Evolutionary conservation across 2,329 filamentous ascomycete genomes (phyloP), one percentile per base, ranked within the genome.

Genomic region (Neurospora sp.): DNA sequence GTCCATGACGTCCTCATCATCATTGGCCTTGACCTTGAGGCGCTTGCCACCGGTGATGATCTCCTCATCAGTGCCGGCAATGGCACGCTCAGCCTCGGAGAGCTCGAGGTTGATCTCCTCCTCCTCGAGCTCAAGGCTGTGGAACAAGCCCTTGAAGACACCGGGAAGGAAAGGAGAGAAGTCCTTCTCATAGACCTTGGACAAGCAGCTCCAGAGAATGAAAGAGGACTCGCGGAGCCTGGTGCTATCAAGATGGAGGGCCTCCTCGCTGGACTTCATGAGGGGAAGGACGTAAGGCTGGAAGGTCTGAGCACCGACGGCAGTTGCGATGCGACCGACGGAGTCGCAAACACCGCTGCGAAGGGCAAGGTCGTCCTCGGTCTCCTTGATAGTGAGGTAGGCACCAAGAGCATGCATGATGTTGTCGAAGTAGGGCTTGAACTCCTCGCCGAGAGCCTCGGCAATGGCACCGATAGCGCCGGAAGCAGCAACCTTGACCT

Each of bases 201-300:
- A 91, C 78, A 99, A 89, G 52, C 92, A 93, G 74, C 93, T 93
- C 95, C 96, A 99, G 69, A 99, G 86, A 73, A 98, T 96, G 82
- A 97, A 99, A 79, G 93, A 97, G 72, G 93, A 97, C 84, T 99
- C 96, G 80, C 93, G 92, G 68, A 98, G 89, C 70, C 94, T 89
- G 58, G 94, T 92, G 82, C 97, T 94, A 76, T 93, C 94, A 2
- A 99, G 89, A 75, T 91, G 85, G 2, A 98, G 86, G 69, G 92
- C 94, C 81, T 97, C 94, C 81, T 97, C 94, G 74, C 93, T 97
- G 15, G 95, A 91, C 76, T 90, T 87, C 92, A 99, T 97, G 71
- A 98, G 85, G 58, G 93, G 93, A 78, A 91, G 86, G 42, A 98
- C 94, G 78, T 95, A 98, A 15, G 92, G 92, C 83, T 97, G 90